These are phyloP conservation scores for Eucalyptus cloeziana DNA, from an alignment of 345 rosid genomes.

Conservation along the genomic window DNA sequence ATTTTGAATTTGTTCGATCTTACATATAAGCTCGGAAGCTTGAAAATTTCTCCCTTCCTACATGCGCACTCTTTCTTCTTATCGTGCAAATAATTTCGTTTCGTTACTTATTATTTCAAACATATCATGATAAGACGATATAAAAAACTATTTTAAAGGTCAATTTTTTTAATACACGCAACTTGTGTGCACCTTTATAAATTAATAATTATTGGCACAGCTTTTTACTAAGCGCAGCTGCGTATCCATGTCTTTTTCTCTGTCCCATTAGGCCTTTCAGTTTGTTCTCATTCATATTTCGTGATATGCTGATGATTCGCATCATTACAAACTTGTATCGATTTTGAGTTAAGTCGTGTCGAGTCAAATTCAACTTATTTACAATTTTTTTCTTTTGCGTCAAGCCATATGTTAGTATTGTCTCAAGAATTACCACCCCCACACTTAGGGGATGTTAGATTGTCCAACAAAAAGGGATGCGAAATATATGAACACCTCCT, in stretches of 20 bases:
- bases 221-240: neutral
- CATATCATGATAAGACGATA: neutral
- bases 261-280: neutral
- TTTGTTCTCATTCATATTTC: neutral
- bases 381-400: neutral
- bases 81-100: neutral
- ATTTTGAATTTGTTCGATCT: too few species aligned
- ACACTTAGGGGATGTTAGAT: neutral
- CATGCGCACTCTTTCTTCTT: neutral
- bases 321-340: neutral
- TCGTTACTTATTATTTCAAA: neutral
- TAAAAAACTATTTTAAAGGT: neutral
- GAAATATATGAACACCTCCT: neutral
- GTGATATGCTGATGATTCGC: neutral
- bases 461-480: neutral
- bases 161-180: neutral
- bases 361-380: neutral
- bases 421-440: neutral
- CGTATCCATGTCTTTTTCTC: neutral
- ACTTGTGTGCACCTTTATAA: neutral
- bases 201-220: neutral
- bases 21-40: neutral
- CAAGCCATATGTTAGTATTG: neutral
- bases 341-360: neutral
- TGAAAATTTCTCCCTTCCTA: neutral